These are phyloP conservation scores for Vitis rotundifolia DNA, from an alignment of 164 flowering plant species.

Conservation along the genomic window DNA sequence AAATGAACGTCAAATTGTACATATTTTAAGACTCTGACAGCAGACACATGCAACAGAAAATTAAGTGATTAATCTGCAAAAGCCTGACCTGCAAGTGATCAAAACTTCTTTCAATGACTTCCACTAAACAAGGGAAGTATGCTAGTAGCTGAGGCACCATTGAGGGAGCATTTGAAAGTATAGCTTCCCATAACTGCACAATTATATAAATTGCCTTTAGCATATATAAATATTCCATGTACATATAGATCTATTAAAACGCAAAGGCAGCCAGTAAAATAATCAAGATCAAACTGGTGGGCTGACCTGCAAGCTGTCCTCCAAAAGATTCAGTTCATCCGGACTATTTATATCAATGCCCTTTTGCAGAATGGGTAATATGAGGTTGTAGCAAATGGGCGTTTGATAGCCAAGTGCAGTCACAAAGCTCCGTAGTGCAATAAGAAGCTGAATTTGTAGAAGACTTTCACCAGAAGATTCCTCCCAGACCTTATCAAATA, in stretches of 20 bases:
- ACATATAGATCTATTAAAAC: background rate
- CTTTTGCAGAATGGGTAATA: slow-evolving; percentile 70
- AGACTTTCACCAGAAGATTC: slow-evolving; percentile 92
- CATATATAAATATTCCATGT: no score
- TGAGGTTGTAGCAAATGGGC: slow-evolving; percentile 68
- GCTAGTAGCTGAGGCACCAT: slow-evolving; percentile 76
- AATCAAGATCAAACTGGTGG: slow-evolving; percentile 1
- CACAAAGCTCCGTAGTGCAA: slow-evolving; percentile 83
- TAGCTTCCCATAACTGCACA: slow-evolving; percentile 93
- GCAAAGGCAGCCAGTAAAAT: background rate
- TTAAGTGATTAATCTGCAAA: background rate
- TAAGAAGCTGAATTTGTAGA: slow-evolving; percentile 87
- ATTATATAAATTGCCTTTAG: slow-evolving; percentile 1
- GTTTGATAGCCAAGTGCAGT: slow-evolving; percentile 78
- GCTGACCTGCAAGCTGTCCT: slow-evolving; percentile 84
- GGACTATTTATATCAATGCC: slow-evolving; percentile 81
- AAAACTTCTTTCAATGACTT: slow-evolving; percentile 78
- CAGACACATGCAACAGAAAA: background rate
- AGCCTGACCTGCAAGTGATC: slow-evolving; percentile 80
- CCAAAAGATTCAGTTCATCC: slow-evolving; percentile 86
- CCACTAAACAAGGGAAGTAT: slow-evolving; percentile 69
- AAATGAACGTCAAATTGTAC: no score
- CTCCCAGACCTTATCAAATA: slow-evolving; percentile 75
- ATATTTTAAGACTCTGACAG: background rate
- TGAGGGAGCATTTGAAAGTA: slow-evolving; percentile 79